Conservation (phyloP, 1,139 yeast genomes). For the Groenewaldozyma auringiensis region DNA sequence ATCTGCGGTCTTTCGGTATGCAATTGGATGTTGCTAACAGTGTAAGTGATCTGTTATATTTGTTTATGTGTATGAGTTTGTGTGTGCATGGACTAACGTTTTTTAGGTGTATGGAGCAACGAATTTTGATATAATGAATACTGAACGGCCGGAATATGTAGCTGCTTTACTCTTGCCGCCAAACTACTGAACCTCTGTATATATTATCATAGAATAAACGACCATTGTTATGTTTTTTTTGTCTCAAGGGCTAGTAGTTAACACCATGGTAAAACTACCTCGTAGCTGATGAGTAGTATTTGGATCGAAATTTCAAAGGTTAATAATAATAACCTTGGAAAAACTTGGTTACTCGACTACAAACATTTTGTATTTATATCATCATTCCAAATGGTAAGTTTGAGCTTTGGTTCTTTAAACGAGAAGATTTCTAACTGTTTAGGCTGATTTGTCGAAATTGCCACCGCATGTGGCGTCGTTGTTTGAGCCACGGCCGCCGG, state of each 20-base stretch:
- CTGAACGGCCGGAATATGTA: constrained; percentile 66
- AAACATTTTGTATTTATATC: too few species aligned
- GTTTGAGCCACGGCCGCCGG: constrained; percentile 66
- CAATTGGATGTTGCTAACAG: constrained; percentile 65
- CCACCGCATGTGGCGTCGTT: constrained; percentile 59
- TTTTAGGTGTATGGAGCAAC: constrained; percentile 50
- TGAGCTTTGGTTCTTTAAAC: not conserved
- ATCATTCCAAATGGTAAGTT: constrained; percentile 9
- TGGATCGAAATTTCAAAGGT: too few species aligned
- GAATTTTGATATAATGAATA: constrained; percentile 65
- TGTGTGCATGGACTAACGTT: not conserved
- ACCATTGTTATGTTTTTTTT: too few species aligned
- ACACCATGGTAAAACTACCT: too few species aligned
- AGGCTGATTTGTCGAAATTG: constrained; percentile 44
- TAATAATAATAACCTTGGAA: too few species aligned
- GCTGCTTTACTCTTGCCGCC: constrained; percentile 70
- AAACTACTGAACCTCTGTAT: constrained; percentile 35
- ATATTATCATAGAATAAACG: too few species aligned
- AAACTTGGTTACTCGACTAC: too few species aligned
- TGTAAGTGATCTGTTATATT: constrained; percentile 13
- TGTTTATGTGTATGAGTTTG: not conserved
- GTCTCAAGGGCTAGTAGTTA: too few species aligned
- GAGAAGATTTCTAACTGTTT: constrained; percentile 7
- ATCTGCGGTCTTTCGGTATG: constrained; percentile 52
- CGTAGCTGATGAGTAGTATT: too few species aligned